Conservation (phyloP, 2,329 filamentous ascomycete genomes). For the Fusarium setosum region DNA sequence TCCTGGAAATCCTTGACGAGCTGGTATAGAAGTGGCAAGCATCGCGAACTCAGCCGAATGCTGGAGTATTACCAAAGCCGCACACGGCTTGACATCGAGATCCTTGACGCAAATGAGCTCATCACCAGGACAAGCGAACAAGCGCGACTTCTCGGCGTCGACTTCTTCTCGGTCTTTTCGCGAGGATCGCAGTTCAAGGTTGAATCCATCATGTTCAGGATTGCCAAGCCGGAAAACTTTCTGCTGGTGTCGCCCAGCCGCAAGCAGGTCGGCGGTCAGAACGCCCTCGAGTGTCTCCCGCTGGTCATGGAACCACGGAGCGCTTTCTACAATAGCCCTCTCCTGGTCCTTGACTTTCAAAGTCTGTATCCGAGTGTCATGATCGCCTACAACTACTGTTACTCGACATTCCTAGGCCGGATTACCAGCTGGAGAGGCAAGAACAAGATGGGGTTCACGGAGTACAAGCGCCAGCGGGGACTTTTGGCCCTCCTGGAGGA, state of each 20-base stretch:
- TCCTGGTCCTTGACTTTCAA: conserved; percentile 95
- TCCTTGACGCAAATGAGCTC: conserved; percentile 90
- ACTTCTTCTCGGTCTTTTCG: conserved; percentile 97
- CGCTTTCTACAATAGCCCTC: conserved; percentile 89
- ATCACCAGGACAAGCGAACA: conserved; percentile 93
- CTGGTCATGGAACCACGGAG: conserved; percentile 98
- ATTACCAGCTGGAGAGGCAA: conserved; percentile 88
- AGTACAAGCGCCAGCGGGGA: conserved; percentile 82
- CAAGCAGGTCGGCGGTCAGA: conserved; percentile 93
- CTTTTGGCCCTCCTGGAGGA: conserved; percentile 83
- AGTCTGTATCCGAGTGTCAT: conserved; percentile 97
- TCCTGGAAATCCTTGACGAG: conserved; percentile 79
- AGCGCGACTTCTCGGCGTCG: conserved; percentile 89
- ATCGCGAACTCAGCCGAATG: conserved; percentile 77
- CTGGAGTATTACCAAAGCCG: conserved; percentile 82
- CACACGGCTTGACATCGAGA: conserved; percentile 86
- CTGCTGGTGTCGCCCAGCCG: conserved; percentile 88
- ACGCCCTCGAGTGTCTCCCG: conserved; percentile 92
- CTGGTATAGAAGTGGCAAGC: conserved; percentile 81
- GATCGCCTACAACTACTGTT: conserved; percentile 99
- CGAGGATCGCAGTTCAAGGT: conserved; percentile 98
- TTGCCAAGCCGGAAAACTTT: conserved; percentile 96
- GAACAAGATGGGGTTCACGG: conserved; percentile 94
- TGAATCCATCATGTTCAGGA: conserved; percentile 98
- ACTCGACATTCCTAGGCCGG: conserved; percentile 93